Percentiles rank a stretch among this genome's conserved stretches.
Evolutionary conservation across 768 basidiomycete species (phyloP).

Genomic region (Lentinula aciculospora): DNA sequence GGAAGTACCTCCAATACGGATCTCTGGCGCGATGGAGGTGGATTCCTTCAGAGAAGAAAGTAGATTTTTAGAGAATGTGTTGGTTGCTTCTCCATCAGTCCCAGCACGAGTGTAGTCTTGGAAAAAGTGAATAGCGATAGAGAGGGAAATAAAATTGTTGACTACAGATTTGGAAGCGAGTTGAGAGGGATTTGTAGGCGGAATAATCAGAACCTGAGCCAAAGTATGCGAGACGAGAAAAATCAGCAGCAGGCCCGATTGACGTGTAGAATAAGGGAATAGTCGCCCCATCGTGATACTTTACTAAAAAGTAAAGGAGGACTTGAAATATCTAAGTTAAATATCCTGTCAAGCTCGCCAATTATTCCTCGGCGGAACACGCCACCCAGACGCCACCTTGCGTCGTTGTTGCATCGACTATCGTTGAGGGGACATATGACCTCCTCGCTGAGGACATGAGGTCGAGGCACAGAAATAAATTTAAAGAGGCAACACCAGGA

Average conservation of each 20-base stretch:
- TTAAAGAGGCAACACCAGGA: too few relatives aligned
- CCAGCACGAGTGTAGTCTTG: background rate
- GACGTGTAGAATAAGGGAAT: too few relatives aligned
- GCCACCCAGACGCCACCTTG: background rate
- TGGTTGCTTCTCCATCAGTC: background rate
- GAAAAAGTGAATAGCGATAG: conserved; percentile 3
- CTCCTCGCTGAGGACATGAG: background rate
- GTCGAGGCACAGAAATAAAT: background rate
- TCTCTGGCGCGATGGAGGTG: background rate
- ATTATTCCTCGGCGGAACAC: too few relatives aligned
- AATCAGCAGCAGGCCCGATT: too few relatives aligned
- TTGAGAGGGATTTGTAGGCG: background rate
- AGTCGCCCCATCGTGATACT: background rate
- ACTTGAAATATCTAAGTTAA: too few relatives aligned
- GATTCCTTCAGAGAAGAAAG: background rate
- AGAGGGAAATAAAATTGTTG: conserved; percentile 3
- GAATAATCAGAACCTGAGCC: background rate
- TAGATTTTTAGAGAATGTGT: background rate
- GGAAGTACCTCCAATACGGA: conserved; percentile 3
- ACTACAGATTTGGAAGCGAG: background rate
- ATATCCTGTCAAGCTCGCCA: too few relatives aligned
- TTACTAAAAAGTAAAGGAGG: too few relatives aligned
- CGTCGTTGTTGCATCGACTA: background rate
- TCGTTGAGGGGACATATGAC: background rate
- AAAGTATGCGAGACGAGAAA: background rate